Evolutionary conservation across 345 rosid species (phyloP).

Genomic region (Eucalyptus paniculata): DNA sequence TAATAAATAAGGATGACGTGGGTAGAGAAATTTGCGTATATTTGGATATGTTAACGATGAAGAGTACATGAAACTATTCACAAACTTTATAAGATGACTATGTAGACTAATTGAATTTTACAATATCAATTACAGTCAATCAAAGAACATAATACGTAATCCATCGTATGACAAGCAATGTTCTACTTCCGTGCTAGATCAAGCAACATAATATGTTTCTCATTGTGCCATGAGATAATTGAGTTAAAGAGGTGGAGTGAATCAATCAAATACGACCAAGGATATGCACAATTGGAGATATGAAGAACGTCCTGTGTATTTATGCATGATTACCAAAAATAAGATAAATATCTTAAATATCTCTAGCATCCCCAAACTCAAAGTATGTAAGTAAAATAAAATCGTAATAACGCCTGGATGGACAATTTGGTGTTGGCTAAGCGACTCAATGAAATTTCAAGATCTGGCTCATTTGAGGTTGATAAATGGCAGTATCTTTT

Average conservation of each 20-base stretch:
- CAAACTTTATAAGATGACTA: too few species aligned
- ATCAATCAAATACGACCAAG: not conserved
- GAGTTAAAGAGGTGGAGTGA: not conserved
- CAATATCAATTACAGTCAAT: not conserved
- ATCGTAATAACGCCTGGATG: not conserved
- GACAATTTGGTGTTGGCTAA: not conserved
- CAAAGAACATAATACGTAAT: not conserved
- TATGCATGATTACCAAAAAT: not conserved
- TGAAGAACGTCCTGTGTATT: not conserved
- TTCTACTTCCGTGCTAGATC: not conserved
- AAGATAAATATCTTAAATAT: not conserved
- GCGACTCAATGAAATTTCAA: not conserved
- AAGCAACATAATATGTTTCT: not conserved
- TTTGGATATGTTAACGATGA: not conserved
- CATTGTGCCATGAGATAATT: not conserved
- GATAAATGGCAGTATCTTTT: too few species aligned
- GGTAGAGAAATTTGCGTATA: not conserved
- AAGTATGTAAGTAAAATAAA: not conserved
- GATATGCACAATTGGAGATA: not conserved
- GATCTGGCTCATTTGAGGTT: too few species aligned
- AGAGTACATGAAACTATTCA: not conserved
- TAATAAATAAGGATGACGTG: not conserved
- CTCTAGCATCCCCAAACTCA: not conserved
- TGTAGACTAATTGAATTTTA: too few species aligned
- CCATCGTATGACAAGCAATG: not conserved